Conservation (phyloP, 1,284 basidiomycete genomes). For the Malassezia dermatis region DNA sequence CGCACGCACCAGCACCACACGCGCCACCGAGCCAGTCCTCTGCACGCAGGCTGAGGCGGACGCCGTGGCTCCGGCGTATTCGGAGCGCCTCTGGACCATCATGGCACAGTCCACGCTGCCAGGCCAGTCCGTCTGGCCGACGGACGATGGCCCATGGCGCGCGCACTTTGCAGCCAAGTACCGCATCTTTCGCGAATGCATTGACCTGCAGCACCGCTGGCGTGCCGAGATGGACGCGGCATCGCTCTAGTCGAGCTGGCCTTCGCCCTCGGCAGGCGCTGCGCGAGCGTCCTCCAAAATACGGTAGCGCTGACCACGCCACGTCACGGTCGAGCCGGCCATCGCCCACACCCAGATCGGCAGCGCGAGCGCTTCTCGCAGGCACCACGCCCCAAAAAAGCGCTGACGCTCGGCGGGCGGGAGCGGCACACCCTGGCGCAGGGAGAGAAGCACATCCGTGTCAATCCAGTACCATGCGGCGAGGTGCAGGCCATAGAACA, state of each 20-base stretch:
- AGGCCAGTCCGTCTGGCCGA: slow-evolving; percentile 64
- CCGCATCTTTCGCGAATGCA: slow-evolving; percentile 47
- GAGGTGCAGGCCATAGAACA: slow-evolving; percentile 13
- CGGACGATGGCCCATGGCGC: slow-evolving; percentile 56
- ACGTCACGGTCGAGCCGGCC: slow-evolving; percentile 21
- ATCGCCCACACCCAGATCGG: slow-evolving; percentile 46
- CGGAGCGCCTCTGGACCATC: slow-evolving; percentile 71
- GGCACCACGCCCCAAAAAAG: slow-evolving; percentile 28
- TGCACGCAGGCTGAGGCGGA: slow-evolving; percentile 50
- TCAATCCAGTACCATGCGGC: slow-evolving; percentile 21
- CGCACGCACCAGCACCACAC: background rate
- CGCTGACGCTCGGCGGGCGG: slow-evolving; percentile 10
- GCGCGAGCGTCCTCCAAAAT: slow-evolving; percentile 14
- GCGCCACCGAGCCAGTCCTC: slow-evolving; percentile 14
- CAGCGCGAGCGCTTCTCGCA: slow-evolving; percentile 38
- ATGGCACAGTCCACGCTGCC: slow-evolving; percentile 93
- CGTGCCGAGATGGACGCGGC: background rate
- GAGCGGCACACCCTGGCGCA: slow-evolving; percentile 18
- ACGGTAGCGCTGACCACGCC: slow-evolving; percentile 15
- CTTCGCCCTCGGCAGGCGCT: background rate
- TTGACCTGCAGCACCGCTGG: slow-evolving; percentile 8
- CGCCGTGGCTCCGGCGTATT: slow-evolving; percentile 54
- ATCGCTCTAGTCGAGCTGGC: background rate
- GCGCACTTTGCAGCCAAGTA: slow-evolving; percentile 78
- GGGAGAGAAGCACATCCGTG: slow-evolving; percentile 15